Evolutionary conservation across 2,329 filamentous ascomycete species (phyloP), one percentile per base, ranked within the genome.

Genomic region (Apiospora marii): DNA sequence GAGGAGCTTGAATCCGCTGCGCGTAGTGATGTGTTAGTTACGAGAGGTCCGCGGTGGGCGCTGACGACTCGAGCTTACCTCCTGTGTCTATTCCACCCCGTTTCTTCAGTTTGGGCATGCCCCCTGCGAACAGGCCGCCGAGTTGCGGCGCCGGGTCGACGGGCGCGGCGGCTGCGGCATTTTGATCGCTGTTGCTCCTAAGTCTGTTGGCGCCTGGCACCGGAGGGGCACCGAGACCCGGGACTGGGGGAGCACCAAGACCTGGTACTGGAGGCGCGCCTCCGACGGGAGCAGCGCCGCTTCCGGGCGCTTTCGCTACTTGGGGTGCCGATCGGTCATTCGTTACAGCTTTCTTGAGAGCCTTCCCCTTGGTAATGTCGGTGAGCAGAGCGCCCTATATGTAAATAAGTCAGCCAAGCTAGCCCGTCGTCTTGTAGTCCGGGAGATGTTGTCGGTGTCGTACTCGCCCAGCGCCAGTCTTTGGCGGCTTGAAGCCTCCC

Each of bases 71-170:
- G 10, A 72, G 72, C 87, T 78, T 78, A 88, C 88, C 88, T 81
- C 92, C 93, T 1, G 93, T 96, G 82, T 94, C 89, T 73, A 96
- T 86, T 51, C 93, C 93, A 72, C 94, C 93, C 3, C 92, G 89
- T 85, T 97, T 98, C 82, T 94, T 93, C 79, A 99, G 82, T 84
- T 98, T 98, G 3, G 96, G 96, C 90, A 98, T 98, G 49, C 96
- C 96, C 48, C 94, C 95, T 0, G 94, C 94, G 80, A 99, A 98
- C 37, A 99, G 83, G 1, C 96, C 96, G 43, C 87, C 96, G 14
- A 98, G 83, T 81, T 98, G 96, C 14, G 95, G 94, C 68, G 94
- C 90, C 27, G 90, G 83, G 30, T 92, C 89, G 76, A 87, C 83
- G 1, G 83, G 83, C 27, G 80, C 77, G 2, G 83, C 84, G n/a